phyloP scores from a whole-genome alignment of 371 early-diverging fungal species.

The Ordospora colligata region DNA sequence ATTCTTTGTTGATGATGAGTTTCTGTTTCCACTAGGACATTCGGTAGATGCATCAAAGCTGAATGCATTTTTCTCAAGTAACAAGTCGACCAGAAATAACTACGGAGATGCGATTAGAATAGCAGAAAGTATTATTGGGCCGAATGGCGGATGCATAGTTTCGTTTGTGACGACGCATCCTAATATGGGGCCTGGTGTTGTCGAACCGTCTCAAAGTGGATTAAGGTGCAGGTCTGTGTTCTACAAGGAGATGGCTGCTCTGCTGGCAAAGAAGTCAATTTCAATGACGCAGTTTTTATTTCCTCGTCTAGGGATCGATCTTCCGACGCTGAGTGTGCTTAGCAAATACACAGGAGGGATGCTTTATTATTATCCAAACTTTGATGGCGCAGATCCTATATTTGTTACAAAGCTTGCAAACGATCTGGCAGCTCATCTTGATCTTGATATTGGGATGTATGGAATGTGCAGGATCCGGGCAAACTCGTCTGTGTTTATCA shows the following conservation, averaged over 20 bases:
- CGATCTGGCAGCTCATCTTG: slow-evolving; percentile 73
- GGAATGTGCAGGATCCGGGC: slow-evolving; percentile 86
- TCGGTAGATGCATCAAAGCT: slow-evolving; percentile 9
- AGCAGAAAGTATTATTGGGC: slow-evolving; percentile 3
- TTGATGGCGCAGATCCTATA: slow-evolving; percentile 72
- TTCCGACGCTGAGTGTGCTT: slow-evolving; percentile 70
- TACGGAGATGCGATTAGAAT: slow-evolving; percentile 51
- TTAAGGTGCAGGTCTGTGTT: slow-evolving; percentile 60
- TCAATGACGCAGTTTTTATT: slow-evolving; percentile 82
- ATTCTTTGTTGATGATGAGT: slow-evolving; percentile 17
- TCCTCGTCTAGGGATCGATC: slow-evolving; percentile 73
- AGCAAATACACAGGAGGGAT: slow-evolving; percentile 83
- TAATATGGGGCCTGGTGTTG: slow-evolving; percentile 35
- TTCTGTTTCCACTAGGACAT: slow-evolving; percentile 31
- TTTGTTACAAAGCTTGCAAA: slow-evolving; percentile 74
- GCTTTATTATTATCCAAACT: slow-evolving; percentile 81
- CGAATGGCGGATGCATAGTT: slow-evolving; percentile 42
- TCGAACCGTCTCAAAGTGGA: neutral
- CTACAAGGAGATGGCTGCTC: slow-evolving; percentile 82
- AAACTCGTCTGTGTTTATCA: slow-evolving; percentile 65
- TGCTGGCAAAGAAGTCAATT: slow-evolving; percentile 77
- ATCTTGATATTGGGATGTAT: slow-evolving; percentile 75
- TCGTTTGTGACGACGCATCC: slow-evolving; percentile 48
- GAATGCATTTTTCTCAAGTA: slow-evolving; percentile 19
- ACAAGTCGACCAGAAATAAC: slow-evolving; percentile 34